A percentile compares a stretch with the other conserved stretches of the same genome.
Evolutionary conservation across 2,329 filamentous ascomycete genomes (phyloP).

Genomic region (Pseudogymnoascus sp.): DNA sequence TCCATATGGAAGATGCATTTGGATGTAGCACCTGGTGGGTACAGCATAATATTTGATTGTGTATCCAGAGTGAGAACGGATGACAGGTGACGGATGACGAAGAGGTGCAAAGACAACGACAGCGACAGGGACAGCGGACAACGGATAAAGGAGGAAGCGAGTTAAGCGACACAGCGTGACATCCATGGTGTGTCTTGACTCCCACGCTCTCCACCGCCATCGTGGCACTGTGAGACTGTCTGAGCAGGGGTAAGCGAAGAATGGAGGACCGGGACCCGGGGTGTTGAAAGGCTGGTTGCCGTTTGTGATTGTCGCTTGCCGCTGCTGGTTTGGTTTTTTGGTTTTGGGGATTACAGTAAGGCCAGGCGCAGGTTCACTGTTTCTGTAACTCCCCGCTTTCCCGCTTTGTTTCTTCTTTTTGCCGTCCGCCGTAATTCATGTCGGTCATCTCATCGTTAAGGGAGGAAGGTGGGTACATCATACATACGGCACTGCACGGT

Average conservation of each 20-base stretch:
- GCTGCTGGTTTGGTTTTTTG: background rate
- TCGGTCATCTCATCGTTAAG: background rate
- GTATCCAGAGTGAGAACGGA: background rate
- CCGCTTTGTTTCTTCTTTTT: background rate
- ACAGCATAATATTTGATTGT: background rate
- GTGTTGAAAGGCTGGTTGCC: background rate
- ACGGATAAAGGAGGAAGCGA: background rate
- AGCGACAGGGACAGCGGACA: background rate
- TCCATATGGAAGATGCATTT: background rate
- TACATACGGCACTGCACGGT: background rate
- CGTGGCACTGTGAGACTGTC: background rate
- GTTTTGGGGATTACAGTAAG: background rate
- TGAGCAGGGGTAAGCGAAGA: background rate
- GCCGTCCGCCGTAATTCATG: background rate
- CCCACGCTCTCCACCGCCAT: background rate
- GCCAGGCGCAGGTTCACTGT: background rate
- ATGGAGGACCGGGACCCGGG: background rate
- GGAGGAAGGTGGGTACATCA: background rate
- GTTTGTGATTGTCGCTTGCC: constrained; percentile 4
- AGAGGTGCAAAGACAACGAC: background rate
- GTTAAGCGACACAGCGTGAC: constrained; percentile 1
- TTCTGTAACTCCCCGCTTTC: background rate
- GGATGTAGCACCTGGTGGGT: background rate
- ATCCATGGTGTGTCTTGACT: background rate
- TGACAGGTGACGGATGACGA: background rate